Percentiles rank a stretch among this genome's conserved stretches.
phyloP scores from a whole-genome alignment of 768 basidiomycete species.

The Auriscalpium orientale region DNA sequence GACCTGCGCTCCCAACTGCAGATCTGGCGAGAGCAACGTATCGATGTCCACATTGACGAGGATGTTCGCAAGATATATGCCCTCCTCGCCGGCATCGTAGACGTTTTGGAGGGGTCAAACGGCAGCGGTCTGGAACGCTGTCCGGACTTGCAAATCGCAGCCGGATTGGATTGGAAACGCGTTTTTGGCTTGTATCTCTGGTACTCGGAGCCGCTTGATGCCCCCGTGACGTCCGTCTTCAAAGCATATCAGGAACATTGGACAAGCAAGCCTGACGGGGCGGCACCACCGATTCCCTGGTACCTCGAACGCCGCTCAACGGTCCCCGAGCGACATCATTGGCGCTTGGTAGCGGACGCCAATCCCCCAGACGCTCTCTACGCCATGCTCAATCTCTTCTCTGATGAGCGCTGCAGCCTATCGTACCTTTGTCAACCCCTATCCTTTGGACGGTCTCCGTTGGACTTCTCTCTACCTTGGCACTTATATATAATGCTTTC shows the following conservation, averaged over 20 bases:
- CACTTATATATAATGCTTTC: conserved; percentile 87
- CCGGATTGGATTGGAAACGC: conserved; percentile 89
- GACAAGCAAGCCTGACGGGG: conserved; percentile 30
- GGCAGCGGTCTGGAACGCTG: conserved; percentile 45
- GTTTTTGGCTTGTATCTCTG: conserved; percentile 87
- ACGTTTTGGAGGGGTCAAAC: conserved; percentile 46
- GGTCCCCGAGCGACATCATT: conserved; percentile 21
- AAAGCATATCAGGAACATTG: conserved; percentile 44
- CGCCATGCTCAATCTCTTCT: conserved; percentile 70
- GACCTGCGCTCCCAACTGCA: conserved; percentile 71
- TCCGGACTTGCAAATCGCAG: conserved; percentile 52
- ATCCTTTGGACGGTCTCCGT: conserved; percentile 65
- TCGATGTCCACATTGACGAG: conserved; percentile 59
- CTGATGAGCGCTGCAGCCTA: conserved; percentile 62
- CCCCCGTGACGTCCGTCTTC: conserved; percentile 64
- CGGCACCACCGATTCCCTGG: conserved; percentile 54
- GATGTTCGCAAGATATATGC: conserved; percentile 77
- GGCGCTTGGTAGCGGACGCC: conserved; percentile 37
- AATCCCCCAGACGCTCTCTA: conserved; percentile 66
- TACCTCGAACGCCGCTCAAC: conserved; percentile 32
- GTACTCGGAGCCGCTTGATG: conserved; percentile 71
- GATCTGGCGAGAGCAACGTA: conserved; percentile 75
- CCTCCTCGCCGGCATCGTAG: conserved; percentile 70
- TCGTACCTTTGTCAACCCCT: conserved; percentile 65
- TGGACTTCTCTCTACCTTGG: conserved; percentile 86